phyloP scores from a whole-genome alignment of 768 basidiomycete genomes.

The Botryobasidium botryosum region DNA sequence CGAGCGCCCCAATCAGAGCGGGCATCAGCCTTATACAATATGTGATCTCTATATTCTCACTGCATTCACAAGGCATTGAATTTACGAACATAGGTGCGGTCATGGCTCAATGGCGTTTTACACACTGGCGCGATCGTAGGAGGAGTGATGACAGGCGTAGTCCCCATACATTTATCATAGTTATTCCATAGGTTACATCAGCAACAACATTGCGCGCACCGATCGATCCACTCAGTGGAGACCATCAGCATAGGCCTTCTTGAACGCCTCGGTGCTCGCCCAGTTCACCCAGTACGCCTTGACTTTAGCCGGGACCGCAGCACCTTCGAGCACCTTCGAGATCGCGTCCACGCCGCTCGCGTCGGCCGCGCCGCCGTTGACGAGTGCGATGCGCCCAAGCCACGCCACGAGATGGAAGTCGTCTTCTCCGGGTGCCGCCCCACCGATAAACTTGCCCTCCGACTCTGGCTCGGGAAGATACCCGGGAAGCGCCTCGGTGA shows the following conservation, averaged over 20 bases:
- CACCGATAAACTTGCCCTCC: conserved; percentile 34
- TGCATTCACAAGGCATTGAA: too few species aligned
- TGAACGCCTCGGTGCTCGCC: conserved; percentile 30
- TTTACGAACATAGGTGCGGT: too few species aligned
- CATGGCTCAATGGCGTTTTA: too few species aligned
- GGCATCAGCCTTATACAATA: too few species aligned
- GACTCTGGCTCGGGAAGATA: conserved; percentile 26
- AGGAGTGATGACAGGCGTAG: too few species aligned
- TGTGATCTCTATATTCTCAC: too few species aligned
- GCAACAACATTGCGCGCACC: too few species aligned
- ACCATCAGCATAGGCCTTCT: conserved; percentile 19
- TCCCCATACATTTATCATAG: too few species aligned
- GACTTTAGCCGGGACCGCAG: conserved; percentile 24
- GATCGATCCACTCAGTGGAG: too few species aligned
- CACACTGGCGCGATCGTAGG: too few species aligned
- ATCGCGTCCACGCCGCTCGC: conserved; percentile 25
- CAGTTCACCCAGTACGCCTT: conserved; percentile 30
- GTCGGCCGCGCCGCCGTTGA: conserved; percentile 23
- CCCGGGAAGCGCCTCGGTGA: conserved; percentile 25
- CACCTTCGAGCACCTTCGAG: conserved; percentile 24
- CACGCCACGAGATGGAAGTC: conserved; percentile 39
- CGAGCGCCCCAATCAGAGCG: too few species aligned
- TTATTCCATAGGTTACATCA: too few species aligned
- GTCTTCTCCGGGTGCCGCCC: conserved; percentile 31
- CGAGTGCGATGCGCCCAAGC: conserved; percentile 31